Percentiles rank a stretch among this genome's conserved stretches.
Evolutionary conservation across 148 eudicot species (phyloP).

Genomic region (Rhododendron ovatum): DNA sequence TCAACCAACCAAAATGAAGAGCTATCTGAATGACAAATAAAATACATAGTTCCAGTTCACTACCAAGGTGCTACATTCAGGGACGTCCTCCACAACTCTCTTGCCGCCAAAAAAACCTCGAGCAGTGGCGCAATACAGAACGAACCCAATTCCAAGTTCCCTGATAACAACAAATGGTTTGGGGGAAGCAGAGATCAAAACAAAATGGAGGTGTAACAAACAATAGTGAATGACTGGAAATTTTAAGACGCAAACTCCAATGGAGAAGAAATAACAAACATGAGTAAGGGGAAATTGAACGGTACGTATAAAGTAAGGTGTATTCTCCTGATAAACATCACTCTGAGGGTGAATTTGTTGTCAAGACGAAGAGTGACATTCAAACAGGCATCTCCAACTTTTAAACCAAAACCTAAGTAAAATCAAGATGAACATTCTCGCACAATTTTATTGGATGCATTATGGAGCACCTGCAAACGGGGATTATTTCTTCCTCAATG

Average conservation of each 20-base stretch:
- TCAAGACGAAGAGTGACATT: not conserved
- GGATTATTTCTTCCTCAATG: slow-evolving; percentile 62
- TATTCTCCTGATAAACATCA: not conserved
- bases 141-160: slow-evolving; percentile 77
- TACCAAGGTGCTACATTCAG: slow-evolving; percentile 54
- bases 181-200: not conserved
- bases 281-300: not conserved
- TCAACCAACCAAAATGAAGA: not conserved
- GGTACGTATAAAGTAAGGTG: not conserved
- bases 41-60: not conserved
- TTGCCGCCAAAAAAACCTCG: slow-evolving; percentile 74
- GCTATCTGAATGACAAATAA: not conserved
- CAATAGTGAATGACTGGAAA: not conserved
- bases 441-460: not conserved
- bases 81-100: slow-evolving; percentile 52
- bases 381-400: not conserved
- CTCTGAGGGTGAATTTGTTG: not conserved
- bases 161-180: slow-evolving; percentile 19
- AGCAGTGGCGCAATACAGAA: slow-evolving; percentile 71
- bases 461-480: slow-evolving; percentile 56
- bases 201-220: not conserved
- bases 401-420: not conserved
- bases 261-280: not conserved
- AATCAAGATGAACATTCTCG: not conserved
- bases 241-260: not conserved